Evolutionary conservation across 345 rosid species (phyloP).

Genomic region (Eucalyptus curtisii): DNA sequence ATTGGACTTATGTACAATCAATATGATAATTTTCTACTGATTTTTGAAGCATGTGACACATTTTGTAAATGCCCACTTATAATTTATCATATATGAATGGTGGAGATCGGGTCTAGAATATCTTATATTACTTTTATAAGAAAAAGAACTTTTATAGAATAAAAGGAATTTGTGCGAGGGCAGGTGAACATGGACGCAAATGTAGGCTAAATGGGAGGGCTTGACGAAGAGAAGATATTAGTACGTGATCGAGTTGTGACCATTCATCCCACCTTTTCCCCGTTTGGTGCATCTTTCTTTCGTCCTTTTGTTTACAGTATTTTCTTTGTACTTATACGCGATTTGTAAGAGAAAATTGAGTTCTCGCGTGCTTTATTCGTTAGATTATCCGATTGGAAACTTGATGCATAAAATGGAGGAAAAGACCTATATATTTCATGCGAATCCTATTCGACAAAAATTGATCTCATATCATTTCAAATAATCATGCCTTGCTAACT

Average conservation of each 20-base stretch:
- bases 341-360: not conserved
- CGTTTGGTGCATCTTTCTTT: not conserved
- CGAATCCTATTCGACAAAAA: not conserved
- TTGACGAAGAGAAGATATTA: not conserved
- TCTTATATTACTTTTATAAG: not conserved
- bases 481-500: not conserved
- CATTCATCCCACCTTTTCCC: not conserved
- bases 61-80: not conserved
- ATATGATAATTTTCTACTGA: not conserved
- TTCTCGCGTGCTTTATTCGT: not conserved
- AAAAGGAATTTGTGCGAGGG: not conserved
- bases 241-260: not conserved
- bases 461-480: not conserved
- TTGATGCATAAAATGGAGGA: not conserved
- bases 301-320: not conserved
- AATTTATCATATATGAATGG: not conserved
- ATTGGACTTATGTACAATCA: not conserved
- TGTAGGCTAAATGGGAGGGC: not conserved
- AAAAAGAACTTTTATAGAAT: not conserved
- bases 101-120: not conserved
- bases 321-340: not conserved
- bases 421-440: not conserved
- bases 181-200: not conserved
- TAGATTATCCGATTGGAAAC: not conserved
- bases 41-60: not conserved